These are phyloP conservation scores for Cordia subcordata DNA, from an alignment of 257 asterid species.

Conservation along the genomic window DNA sequence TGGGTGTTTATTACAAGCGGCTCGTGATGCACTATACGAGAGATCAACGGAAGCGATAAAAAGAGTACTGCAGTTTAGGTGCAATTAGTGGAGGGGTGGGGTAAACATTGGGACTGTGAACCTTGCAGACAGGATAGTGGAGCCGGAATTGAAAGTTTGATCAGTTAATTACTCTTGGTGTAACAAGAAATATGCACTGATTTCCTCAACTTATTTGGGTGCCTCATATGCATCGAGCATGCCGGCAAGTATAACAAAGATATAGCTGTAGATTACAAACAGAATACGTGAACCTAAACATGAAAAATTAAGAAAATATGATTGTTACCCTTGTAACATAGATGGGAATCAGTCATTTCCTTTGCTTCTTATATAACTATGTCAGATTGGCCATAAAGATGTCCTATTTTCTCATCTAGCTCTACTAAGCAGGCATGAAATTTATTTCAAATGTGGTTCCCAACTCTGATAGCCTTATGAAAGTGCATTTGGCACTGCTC, in stretches of 20 bases:
- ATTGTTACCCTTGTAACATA: too few species aligned
- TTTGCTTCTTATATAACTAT: not conserved
- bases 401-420: not conserved
- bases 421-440: not conserved
- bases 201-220: constrained; percentile 14
- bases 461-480: too few species aligned
- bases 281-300: not conserved
- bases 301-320: too few species aligned
- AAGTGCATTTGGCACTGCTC: too few species aligned
- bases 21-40: too few species aligned
- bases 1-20: too few species aligned
- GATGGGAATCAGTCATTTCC: not conserved
- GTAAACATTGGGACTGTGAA: not conserved
- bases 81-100: not conserved
- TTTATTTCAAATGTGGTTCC: not conserved
- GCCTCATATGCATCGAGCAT: constrained; percentile 3
- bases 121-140: too few species aligned
- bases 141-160: not conserved
- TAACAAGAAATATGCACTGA: not conserved
- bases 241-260: constrained; percentile 6
- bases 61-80: not conserved
- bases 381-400: not conserved
- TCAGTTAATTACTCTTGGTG: too few species aligned
- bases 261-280: not conserved
- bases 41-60: not conserved